Conservation (phyloP, 2,329 filamentous ascomycete genomes). For the Chlorencoelia australis region DNA sequence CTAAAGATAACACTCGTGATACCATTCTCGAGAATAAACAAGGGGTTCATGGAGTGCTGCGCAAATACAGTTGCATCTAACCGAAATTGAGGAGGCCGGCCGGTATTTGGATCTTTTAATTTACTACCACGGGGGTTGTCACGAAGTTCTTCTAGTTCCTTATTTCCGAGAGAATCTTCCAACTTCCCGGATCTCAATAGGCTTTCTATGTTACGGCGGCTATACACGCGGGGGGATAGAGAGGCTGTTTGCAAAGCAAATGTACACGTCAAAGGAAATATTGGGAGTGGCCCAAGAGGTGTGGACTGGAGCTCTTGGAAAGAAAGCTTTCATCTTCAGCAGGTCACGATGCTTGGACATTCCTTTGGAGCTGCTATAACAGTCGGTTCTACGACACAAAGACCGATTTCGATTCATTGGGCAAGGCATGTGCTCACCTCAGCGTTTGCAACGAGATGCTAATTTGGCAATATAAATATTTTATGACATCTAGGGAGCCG, state of each 20-base stretch:
- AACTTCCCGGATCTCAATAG: too few relatives aligned
- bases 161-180: too few relatives aligned
- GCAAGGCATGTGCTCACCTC: too few relatives aligned
- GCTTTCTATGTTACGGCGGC: too few relatives aligned
- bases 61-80: conserved; percentile 54
- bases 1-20: conserved; percentile 42
- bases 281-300: conserved; percentile 45
- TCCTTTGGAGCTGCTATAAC: conserved; percentile 58
- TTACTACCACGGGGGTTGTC: too few relatives aligned
- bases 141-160: too few relatives aligned
- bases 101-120: too few relatives aligned
- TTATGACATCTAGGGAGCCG: conserved; percentile 54
- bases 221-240: too few relatives aligned
- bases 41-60: conserved; percentile 49
- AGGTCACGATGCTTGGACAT: conserved; percentile 54
- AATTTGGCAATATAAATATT: too few relatives aligned
- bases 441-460: too few relatives aligned
- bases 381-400: conserved; percentile 44
- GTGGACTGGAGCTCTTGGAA: conserved; percentile 47
- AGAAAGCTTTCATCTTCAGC: conserved; percentile 41
- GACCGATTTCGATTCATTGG: conserved; percentile 46
- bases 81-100: conserved; percentile 58
- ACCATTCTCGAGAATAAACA: conserved; percentile 44
- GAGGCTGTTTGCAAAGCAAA: too few relatives aligned
- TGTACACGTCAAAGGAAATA: too few relatives aligned